Conservation (phyloP, 768 basidiomycete genomes). For the Termitomyces heimii region DNA sequence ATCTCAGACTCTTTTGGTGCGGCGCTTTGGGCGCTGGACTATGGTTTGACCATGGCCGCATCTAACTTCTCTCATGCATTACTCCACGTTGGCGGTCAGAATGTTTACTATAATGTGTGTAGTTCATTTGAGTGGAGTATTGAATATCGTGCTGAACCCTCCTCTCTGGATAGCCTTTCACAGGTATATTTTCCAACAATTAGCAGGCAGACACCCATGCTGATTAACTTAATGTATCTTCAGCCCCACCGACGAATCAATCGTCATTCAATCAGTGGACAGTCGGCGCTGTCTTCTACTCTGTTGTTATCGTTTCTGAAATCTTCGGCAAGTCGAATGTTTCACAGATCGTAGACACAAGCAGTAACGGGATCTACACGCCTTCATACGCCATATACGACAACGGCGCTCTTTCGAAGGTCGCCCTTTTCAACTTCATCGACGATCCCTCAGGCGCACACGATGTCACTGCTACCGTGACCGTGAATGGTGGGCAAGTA, state of each 20-base stretch:
- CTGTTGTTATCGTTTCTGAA: conserved; percentile 66
- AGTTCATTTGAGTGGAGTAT: conserved; percentile 13
- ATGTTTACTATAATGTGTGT: conserved; percentile 62
- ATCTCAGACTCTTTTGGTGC: conserved; percentile 58
- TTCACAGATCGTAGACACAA: conserved; percentile 64
- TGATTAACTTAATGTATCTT: background rate
- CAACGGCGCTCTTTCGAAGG: conserved; percentile 50
- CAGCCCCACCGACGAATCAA: conserved; percentile 48
- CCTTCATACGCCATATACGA: conserved; percentile 77
- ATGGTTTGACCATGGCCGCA: conserved; percentile 56
- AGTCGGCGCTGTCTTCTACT: conserved; percentile 68
- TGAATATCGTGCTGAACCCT: background rate
- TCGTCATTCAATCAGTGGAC: conserved; percentile 63
- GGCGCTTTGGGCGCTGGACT: conserved; percentile 62
- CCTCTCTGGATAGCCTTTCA: conserved; percentile 49
- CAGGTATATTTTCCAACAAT: conserved; percentile 27
- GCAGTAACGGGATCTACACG: conserved; percentile 45
- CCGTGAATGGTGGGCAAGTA: conserved; percentile 35
- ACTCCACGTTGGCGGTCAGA: conserved; percentile 62
- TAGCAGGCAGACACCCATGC: background rate
- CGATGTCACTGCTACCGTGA: conserved; percentile 46
- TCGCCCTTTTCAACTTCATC: conserved; percentile 72
- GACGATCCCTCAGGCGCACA: conserved; percentile 51
- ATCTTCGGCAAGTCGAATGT: conserved; percentile 58
- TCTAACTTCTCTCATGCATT: conserved; percentile 49